Conservation (phyloP, 495 filamentous ascomycete species). For the Hyphodiscus hymeniophilus region DNA sequence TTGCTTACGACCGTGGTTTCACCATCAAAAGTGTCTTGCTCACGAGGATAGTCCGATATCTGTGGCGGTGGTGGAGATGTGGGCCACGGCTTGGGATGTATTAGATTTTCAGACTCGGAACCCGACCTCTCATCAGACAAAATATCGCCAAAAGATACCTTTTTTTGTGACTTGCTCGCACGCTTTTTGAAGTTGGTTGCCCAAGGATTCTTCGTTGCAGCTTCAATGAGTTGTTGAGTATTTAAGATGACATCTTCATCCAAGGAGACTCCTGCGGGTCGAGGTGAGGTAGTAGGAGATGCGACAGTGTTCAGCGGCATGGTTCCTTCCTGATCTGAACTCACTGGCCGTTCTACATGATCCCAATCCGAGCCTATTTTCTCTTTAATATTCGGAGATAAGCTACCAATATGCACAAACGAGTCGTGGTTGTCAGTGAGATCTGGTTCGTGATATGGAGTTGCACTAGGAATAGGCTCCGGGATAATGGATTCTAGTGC, state of each 20-base stretch:
- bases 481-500: neutral
- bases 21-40: conserved; percentile 3
- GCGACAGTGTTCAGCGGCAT: conserved; percentile 13
- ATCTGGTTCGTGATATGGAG: too few species aligned
- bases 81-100: neutral
- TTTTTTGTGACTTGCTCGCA: conserved; percentile 9
- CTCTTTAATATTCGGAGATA: neutral
- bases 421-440: too few species aligned
- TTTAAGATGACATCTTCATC: neutral
- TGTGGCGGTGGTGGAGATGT: conserved; percentile 13
- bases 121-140: neutral
- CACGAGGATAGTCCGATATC: neutral
- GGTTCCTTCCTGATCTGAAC: neutral
- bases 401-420: too few species aligned
- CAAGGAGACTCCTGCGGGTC: neutral
- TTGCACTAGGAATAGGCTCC: neutral
- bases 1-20: neutral
- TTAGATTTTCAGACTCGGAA: neutral
- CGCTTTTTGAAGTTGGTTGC: conserved; percentile 2
- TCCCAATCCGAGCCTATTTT: neutral
- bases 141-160: conserved; percentile 19
- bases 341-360: neutral
- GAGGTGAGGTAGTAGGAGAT: conserved; percentile 9
- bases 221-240: conserved; percentile 15
- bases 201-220: conserved; percentile 19